phyloP scores from a whole-genome alignment of 1,284 basidiomycete species.

The Rhizoctonia solani region DNA sequence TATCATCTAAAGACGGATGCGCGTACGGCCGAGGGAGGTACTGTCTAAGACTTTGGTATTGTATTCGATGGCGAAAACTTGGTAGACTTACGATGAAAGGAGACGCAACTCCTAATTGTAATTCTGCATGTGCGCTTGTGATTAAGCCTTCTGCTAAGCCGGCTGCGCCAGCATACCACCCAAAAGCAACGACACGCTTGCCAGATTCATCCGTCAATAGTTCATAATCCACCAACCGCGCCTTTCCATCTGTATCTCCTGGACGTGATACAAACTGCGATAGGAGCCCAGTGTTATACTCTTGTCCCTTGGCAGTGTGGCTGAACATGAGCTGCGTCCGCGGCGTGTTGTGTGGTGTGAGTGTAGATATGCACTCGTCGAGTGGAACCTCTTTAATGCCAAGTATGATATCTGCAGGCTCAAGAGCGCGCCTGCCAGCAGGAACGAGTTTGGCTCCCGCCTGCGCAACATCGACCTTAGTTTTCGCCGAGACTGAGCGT shows the following conservation, averaged over 20 bases:
- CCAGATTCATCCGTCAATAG: slow-evolving; percentile 64
- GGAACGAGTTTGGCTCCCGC: slow-evolving; percentile 71
- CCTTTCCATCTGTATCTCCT: neutral
- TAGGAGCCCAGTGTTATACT: slow-evolving; percentile 81
- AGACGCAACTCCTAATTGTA: slow-evolving; percentile 76
- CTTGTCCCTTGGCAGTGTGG: slow-evolving; percentile 85
- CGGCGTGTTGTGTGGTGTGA: slow-evolving; percentile 44
- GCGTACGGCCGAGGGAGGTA: slow-evolving; percentile 82
- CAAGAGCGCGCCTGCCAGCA: slow-evolving; percentile 48
- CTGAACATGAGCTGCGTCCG: slow-evolving; percentile 87
- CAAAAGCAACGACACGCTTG: slow-evolving; percentile 84
- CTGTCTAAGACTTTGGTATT: slow-evolving; percentile 47
- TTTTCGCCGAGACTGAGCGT: neutral
- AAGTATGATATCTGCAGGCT: slow-evolving; percentile 71
- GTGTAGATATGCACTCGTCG: slow-evolving; percentile 52
- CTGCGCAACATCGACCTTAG: slow-evolving; percentile 48
- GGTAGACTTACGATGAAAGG: slow-evolving; percentile 70
- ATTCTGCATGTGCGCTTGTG: slow-evolving; percentile 75
- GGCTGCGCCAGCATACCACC: slow-evolving; percentile 86
- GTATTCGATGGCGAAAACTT: neutral
- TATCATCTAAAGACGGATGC: slow-evolving; percentile 60
- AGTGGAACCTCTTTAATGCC: slow-evolving; percentile 89
- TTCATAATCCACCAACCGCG: slow-evolving; percentile 79
- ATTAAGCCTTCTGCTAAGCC: slow-evolving; percentile 82
- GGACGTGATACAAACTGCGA: slow-evolving; percentile 59